phyloP scores from a whole-genome alignment of 192 early-diverging fungal species.

The Backusella morwellensis region DNA sequence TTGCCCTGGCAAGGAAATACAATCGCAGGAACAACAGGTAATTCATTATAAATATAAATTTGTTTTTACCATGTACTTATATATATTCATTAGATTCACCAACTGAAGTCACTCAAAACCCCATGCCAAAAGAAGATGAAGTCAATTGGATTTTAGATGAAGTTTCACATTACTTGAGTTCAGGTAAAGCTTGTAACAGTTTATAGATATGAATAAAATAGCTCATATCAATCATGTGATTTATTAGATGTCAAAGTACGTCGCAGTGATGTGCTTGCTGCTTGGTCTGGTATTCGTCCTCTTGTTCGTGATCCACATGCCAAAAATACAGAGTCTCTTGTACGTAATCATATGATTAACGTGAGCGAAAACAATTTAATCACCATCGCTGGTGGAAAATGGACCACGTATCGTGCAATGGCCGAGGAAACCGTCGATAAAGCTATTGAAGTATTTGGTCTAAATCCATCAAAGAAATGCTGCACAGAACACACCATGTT shows the following conservation, averaged over 20 bases:
- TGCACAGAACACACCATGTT: conserved; percentile 73
- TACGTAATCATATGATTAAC: conserved; percentile 98
- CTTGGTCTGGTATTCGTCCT: conserved; percentile 98
- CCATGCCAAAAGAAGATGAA: conserved; percentile 88
- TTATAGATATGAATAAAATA: background rate
- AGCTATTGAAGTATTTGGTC: conserved; percentile 73
- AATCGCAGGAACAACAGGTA: conserved; percentile 89
- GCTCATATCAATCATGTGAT: background rate
- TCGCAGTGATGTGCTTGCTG: conserved; percentile 92
- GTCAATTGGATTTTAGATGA: conserved; percentile 95
- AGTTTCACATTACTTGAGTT: conserved; percentile 85
- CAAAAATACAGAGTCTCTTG: conserved; percentile 88
- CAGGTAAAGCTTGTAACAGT: conserved; percentile 30
- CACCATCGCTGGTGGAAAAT: conserved; percentile 98
- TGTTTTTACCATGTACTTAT: background rate
- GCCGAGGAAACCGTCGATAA: conserved; percentile 91
- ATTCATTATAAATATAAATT: background rate
- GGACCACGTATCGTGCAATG: conserved; percentile 98
- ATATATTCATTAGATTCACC: conserved; percentile 62
- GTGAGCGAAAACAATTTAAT: conserved; percentile 76
- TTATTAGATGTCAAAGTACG: conserved; percentile 90
- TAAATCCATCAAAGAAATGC: conserved; percentile 69
- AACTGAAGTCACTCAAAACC: conserved; percentile 80
- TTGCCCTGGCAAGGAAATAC: conserved; percentile 96
- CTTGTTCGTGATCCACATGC: conserved; percentile 94